Base-by-base conservation (phyloP, 2,329 filamentous ascomycete genomes). In the Blastomyces emzantsi region DNA sequence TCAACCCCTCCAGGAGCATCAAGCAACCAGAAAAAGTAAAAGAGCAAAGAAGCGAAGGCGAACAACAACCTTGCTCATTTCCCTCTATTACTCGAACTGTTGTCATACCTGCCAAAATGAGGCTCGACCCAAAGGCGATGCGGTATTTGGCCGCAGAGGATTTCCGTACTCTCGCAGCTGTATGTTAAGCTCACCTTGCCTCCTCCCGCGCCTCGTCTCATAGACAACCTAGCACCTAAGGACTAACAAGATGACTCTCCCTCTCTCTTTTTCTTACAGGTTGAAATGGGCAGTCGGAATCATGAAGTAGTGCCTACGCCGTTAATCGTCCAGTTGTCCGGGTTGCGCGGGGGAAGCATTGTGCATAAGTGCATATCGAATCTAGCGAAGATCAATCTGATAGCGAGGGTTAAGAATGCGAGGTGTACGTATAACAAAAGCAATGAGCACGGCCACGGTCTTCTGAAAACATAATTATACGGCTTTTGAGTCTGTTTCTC, bases 301-400 rank as follows among this genome's bases (percentile, higher is more conserved):
- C 94, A 99, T 80, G 94, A 99, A 79, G 84, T 99, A 64, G 93
- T 99, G 2, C 94, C 94, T 8, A 97, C 93, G 17, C 81, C 90
- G 3, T 77, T 97, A 67, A 97, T 99, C 68, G 87, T 88, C 64
- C 90, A 90, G 72, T 83, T 96, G 33, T 87, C 93, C 7, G 89
- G 90, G 51, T 84, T 96, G 47, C 87, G 90, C 63, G 89, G 90
- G 64, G 85, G 85, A 68, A 88, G 83, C 70, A 90, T 90, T 65
- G 91, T 96, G 25, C 90, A 94, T 76, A 90, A 83, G 71, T 88
- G 87, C 73, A 97, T 99, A 69, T 96, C 92, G 30, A 88, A 86
- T 62, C 86, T 99, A 61, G 94, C 94, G 67, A 99, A 99, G 77
- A 87, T 88, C 59, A 90, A 90, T 65, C 83, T 99, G 70, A 96